Evolutionary conservation across 2,329 filamentous ascomycete species (phyloP), one percentile per base, ranked within the genome.

Genomic region (Paecilomyces sp.): DNA sequence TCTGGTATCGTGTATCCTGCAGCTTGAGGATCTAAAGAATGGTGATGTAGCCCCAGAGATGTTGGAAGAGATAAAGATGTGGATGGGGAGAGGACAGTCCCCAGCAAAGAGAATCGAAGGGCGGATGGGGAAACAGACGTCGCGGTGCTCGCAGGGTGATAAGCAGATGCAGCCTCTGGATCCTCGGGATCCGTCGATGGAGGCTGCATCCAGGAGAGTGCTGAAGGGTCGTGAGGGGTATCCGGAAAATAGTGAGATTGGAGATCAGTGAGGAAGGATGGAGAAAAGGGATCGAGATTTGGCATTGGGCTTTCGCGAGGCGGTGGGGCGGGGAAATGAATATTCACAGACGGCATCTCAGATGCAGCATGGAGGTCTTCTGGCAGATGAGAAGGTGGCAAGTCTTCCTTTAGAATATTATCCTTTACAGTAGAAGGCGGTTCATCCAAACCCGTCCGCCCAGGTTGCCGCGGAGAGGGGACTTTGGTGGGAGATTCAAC

Each of bases 1-100:
- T 99, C 94, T 0, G 87, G 85, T 31, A 99, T 84, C 0, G 94
- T 97, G 75, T 99, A 99, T 0, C 94, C 94, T 0, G 94, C 94
- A 1, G 92, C 91, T 74, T 96, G 91, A 15, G 94, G 94, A 1
- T 93, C 92, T 60, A 92, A 86, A 63, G 89, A 92, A 73, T 99
- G 94, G 74, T 99, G 93, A 74, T 99, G 94, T 13, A 99, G 82
- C 0, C 94, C 94, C 61, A 88, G 85, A 12, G 86, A 87, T 0
- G 85, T 85, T 4, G 93, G 90, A 28, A 97, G 86, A 1, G 84
- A 80, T 58, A 92, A 83, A 28, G 91, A 87, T 34, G 86, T 83
- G 55, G 85, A 82, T 0, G 94, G 94, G 0, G 93, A 86, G 12
- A 99, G 81, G 2, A 99, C 81, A 0, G 83, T 82, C 62, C 93